Evolutionary conservation across 768 basidiomycete species (phyloP).

Genomic region (Auricularia auricula-judae): DNA sequence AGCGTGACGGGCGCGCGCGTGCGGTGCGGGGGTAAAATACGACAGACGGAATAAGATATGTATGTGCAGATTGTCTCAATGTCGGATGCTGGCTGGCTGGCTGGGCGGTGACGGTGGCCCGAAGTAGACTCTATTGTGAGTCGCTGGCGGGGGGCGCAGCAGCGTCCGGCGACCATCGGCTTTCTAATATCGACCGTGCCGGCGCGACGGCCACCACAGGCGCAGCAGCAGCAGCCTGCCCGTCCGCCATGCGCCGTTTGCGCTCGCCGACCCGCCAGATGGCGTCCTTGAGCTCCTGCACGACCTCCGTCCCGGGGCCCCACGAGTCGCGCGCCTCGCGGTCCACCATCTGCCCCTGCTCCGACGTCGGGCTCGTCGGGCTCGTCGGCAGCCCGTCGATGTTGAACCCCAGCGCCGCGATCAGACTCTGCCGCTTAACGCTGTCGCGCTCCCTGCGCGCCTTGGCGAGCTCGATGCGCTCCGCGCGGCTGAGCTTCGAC

Average conservation of each 20-base stretch:
- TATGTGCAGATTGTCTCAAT: too few relatives aligned
- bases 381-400: slow-evolving; percentile 7
- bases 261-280: slow-evolving; percentile 78
- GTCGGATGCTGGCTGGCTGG: too few relatives aligned
- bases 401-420: slow-evolving; percentile 17
- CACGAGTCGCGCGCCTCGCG: slow-evolving; percentile 19
- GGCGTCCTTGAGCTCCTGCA: slow-evolving; percentile 76
- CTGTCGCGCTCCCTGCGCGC: slow-evolving; percentile 37
- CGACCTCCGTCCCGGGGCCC: slow-evolving; percentile 71
- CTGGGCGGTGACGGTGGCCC: too few relatives aligned
- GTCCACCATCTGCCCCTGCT: slow-evolving; percentile 1
- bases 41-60: too few relatives aligned
- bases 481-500: slow-evolving; percentile 60
- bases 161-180: not conserved
- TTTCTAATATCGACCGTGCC: not conserved
- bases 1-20: too few relatives aligned
- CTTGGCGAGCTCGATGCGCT: slow-evolving; percentile 54
- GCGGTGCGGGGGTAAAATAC: too few relatives aligned
- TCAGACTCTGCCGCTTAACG: slow-evolving; percentile 4
- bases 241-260: slow-evolving; percentile 38
- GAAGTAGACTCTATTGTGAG: too few relatives aligned
- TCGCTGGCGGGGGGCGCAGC: not conserved
- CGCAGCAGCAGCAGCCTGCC: not conserved
- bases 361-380: slow-evolving; percentile 3
- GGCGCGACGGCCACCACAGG: not conserved